Base-by-base conservation (phyloP, 2,329 filamentous ascomycete species). In the Graphilbum fragrans region DNA sequence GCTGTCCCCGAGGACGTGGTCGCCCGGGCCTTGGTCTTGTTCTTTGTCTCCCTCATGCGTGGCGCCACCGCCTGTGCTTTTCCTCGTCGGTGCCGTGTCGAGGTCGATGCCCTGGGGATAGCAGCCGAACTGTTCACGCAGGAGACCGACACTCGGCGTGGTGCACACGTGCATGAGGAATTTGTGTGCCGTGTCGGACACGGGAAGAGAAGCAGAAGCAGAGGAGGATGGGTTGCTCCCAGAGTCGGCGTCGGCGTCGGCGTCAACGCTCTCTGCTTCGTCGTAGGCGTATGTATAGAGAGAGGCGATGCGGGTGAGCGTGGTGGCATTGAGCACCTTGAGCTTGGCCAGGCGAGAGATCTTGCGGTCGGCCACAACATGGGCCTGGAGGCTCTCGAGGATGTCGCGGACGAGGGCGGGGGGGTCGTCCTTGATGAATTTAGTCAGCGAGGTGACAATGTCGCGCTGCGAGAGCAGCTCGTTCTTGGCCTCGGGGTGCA, bases 381-480 rank as follows among this genome's bases (percentile, higher is more conserved):
- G 69, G 29, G 70, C 70, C 51, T 79, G 82, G 29, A 95, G 62
- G 0, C 73, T 70, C 19, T 78, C 71, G 20, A 98, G 62, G 23
- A 92, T 77, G 48, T 94, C 86, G 32, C 76, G 59, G 17, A 94
- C 72, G 40, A 93, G 64, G 37, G 80, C 77, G 1, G 85, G 74
- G 1, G 86, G 77, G 53, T 96, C 92, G 41, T 80, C 80, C 47
- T 76, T 77, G 33, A 96, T 69, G 53, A 83, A 74, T 51, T 84
- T 82, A 37, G 92, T 82, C 25, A 95, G 64, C 22, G 78, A 73
- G 41, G 74, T 70, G 22, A 83, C 71, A 17, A 87, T 63, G 47
- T 82, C 80, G 47, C 75, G 73, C 54, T 93, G 85, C 29, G 79
- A 81, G 66, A 98, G 64, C 5, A 98, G 72, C 52, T 94, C 88